phyloP scores from a whole-genome alignment of 1,139 yeast genomes.

The Geotrichum citri-aurantii region DNA sequence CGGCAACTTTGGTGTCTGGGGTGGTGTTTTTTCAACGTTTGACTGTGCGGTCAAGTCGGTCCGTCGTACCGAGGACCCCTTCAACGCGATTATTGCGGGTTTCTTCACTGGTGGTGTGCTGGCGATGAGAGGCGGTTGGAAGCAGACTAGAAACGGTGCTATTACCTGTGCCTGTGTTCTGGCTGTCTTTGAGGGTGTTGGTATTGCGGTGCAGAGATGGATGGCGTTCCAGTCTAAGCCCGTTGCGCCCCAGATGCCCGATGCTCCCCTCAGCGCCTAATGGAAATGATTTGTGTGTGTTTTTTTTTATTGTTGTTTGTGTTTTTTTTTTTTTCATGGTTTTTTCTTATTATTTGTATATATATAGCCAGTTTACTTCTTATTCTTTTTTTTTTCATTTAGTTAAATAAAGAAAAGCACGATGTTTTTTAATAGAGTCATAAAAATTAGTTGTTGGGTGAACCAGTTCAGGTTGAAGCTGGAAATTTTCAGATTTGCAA shows the following conservation, averaged over 20 bases:
- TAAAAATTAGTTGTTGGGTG: neutral
- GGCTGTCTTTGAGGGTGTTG: constrained; percentile 97
- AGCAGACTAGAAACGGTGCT: constrained; percentile 93
- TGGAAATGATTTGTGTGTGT: too few relatives aligned
- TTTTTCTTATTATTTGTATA: too few relatives aligned
- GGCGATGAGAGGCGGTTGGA: constrained; percentile 98
- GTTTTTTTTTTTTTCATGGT: neutral
- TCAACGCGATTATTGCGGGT: constrained; percentile 98
- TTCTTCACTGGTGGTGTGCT: constrained; percentile 97
- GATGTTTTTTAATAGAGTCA: neutral
- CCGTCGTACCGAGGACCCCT: constrained; percentile 96
- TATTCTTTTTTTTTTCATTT: neutral
- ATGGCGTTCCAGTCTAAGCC: constrained; percentile 84
- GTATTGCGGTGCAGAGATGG: constrained; percentile 88
- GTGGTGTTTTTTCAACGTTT: constrained; percentile 92
- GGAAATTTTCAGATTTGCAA: too few relatives aligned
- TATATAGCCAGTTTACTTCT: too few relatives aligned
- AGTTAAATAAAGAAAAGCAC: neutral
- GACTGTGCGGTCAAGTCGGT: constrained; percentile 95
- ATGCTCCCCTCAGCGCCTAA: constrained; percentile 30
- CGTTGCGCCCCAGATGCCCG: constrained; percentile 39
- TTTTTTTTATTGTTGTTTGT: neutral
- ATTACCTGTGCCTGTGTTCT: constrained; percentile 95
- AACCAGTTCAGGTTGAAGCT: too few relatives aligned
- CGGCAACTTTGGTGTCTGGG: constrained; percentile 99